Conservation (phyloP, 228 moss, liverwort and hornwort genomes). For the Sphagnum magellanicum region DNA sequence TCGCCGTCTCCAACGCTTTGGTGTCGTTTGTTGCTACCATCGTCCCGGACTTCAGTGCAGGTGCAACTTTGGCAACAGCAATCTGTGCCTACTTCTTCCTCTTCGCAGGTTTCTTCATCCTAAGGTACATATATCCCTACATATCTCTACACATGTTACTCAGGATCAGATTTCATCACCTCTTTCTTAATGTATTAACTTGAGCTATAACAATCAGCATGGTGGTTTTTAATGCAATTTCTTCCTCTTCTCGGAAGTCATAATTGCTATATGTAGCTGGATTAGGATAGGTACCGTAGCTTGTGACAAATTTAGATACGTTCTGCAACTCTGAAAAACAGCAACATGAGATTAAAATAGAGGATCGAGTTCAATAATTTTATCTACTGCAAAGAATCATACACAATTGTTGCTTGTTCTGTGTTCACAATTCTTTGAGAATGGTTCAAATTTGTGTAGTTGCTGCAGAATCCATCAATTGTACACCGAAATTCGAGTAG, state of each 20-base stretch:
- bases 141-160: not conserved
- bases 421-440: too few species aligned
- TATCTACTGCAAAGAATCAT: too few species aligned
- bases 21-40: constrained; percentile 57
- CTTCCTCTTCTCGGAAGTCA: not conserved
- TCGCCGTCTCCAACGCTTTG: constrained; percentile 54
- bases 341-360: not conserved
- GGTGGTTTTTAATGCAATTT: not conserved
- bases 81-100: constrained; percentile 70
- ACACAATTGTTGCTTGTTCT: too few species aligned
- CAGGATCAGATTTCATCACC: too few species aligned
- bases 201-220: not conserved
- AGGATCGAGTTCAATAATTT: too few species aligned
- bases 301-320: not conserved
- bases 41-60: constrained; percentile 54
- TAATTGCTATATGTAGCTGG: not conserved
- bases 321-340: not conserved
- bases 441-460: too few species aligned
- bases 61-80: constrained; percentile 43
- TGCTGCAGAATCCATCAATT: too few species aligned
- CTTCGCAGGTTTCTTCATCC: constrained; percentile 76
- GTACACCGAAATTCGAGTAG: too few species aligned
- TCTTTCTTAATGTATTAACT: not conserved
- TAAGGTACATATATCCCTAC: constrained; percentile 19
- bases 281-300: not conserved